Evolutionary conservation across 768 basidiomycete species (phyloP).

Genomic region (Udeniomyces megalosporus): DNA sequence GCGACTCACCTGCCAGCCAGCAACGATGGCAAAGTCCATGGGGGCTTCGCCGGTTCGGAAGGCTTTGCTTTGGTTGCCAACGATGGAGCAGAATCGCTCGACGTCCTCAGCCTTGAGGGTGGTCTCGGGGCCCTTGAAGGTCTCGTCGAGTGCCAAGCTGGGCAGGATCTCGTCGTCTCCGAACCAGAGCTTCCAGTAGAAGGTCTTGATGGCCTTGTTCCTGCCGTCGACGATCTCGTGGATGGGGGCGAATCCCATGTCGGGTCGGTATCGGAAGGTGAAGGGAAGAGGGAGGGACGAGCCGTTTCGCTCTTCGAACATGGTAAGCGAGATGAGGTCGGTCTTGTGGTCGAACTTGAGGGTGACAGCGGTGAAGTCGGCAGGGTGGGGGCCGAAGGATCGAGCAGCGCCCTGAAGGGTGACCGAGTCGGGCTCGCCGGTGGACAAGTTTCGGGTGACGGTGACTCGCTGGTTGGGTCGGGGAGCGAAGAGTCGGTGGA

Average conservation of each 20-base stretch:
- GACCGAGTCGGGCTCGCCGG: slow-evolving; percentile 40
- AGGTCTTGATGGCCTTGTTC: slow-evolving; percentile 77
- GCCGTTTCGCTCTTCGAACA: slow-evolving; percentile 68
- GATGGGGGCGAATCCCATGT: slow-evolving; percentile 77
- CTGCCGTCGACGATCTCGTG: slow-evolving; percentile 72
- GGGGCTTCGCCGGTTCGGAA: slow-evolving; percentile 85
- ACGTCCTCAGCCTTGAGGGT: slow-evolving; percentile 54
- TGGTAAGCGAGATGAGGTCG: slow-evolving; percentile 48
- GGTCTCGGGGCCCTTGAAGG: slow-evolving; percentile 68
- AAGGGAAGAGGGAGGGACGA: slow-evolving; percentile 63
- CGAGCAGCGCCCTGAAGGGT: slow-evolving; percentile 62
- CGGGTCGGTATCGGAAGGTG: slow-evolving; percentile 71
- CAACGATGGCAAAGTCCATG: slow-evolving; percentile 97
- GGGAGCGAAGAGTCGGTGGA: slow-evolving; percentile 70
- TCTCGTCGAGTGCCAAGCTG: slow-evolving; percentile 59
- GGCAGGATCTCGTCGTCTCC: slow-evolving; percentile 68
- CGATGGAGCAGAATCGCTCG: slow-evolving; percentile 77
- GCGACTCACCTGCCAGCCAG: slow-evolving; percentile 92
- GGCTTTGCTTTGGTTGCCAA: slow-evolving; percentile 80
- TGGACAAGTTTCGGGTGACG: slow-evolving; percentile 26
- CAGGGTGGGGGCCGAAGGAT: slow-evolving; percentile 55
- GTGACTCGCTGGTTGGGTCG: slow-evolving; percentile 57
- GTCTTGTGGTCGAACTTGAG: slow-evolving; percentile 43
- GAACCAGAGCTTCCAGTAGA: slow-evolving; percentile 98
- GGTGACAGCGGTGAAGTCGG: slow-evolving; percentile 67